Evolutionary conservation across 495 filamentous ascomycete species (phyloP).

Genomic region (Chaetomium fimeti): DNA sequence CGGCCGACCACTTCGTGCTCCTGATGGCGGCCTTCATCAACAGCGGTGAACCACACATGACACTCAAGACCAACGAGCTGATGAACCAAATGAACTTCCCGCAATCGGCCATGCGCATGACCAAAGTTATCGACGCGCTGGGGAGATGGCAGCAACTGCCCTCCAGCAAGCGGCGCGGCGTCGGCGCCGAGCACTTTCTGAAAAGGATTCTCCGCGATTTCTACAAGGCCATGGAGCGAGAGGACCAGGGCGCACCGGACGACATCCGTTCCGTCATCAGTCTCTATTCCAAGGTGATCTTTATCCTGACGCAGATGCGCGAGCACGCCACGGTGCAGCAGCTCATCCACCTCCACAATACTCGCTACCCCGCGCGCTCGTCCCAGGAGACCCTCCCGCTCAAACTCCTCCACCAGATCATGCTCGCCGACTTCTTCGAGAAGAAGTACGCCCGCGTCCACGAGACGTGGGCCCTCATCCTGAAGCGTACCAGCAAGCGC

Average conservation of each 20-base stretch:
- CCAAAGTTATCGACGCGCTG: conserved; percentile 38
- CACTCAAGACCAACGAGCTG: conserved; percentile 35
- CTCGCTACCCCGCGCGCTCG: conserved; percentile 36
- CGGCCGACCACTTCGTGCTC: conserved; percentile 55
- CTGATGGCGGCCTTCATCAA: conserved; percentile 39
- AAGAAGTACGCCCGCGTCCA: conserved; percentile 58
- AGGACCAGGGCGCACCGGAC: conserved; percentile 16
- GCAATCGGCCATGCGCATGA: conserved; percentile 34
- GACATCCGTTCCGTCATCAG: conserved; percentile 50
- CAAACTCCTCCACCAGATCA: conserved; percentile 60
- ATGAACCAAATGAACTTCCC: conserved; percentile 38
- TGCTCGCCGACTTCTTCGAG: conserved; percentile 59
- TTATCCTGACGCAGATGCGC: conserved; percentile 57
- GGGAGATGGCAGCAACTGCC: conserved; percentile 37
- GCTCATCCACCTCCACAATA: conserved; percentile 56
- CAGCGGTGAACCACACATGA: conserved; percentile 37
- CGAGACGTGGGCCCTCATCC: conserved; percentile 62
- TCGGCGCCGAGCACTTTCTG: conserved; percentile 26
- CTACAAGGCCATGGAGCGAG: conserved; percentile 20
- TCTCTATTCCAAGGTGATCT: conserved; percentile 55
- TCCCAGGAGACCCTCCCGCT: conserved; percentile 47
- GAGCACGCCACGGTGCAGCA: conserved; percentile 54
- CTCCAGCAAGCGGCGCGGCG: conserved; percentile 20
- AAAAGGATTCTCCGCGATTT: conserved; percentile 35
- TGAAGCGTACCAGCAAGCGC: conserved; percentile 50